Conservation (phyloP, 768 basidiomycete species). For the Strobilomyces dryophilus region DNA sequence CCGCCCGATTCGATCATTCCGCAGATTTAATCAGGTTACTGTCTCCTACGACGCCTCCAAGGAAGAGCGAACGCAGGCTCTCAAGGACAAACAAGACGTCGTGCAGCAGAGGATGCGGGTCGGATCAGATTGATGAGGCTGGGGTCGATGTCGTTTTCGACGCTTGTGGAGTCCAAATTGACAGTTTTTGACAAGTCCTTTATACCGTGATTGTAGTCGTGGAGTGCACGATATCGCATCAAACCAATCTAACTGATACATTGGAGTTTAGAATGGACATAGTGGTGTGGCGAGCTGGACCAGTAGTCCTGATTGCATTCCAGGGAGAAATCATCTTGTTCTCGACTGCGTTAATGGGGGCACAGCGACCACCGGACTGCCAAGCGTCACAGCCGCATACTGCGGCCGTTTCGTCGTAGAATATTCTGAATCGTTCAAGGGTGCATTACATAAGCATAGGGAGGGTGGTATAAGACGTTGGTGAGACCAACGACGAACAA, state of each 20-base stretch:
- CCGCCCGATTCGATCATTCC: constrained; percentile 2
- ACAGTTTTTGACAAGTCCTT: background rate
- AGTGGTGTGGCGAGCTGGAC: background rate
- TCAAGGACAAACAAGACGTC: constrained; percentile 62
- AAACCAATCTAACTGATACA: constrained; percentile 3
- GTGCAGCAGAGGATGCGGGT: constrained; percentile 64
- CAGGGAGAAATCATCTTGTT: constrained; percentile 6
- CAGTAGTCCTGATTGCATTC: constrained; percentile 11
- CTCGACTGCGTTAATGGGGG: background rate
- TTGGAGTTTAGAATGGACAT: constrained; percentile 7
- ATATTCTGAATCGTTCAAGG: background rate
- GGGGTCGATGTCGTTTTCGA: background rate
- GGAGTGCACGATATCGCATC: background rate
- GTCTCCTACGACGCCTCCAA: constrained; percentile 83
- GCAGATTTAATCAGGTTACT: constrained; percentile 78
- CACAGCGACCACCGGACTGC: constrained; percentile 13
- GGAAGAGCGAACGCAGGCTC: constrained; percentile 76
- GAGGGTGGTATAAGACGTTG: constrained; percentile 4
- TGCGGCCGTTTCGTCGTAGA: constrained; percentile 3
- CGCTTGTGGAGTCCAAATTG: background rate
- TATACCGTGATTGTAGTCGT: constrained; percentile 3
- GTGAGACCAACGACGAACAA: background rate
- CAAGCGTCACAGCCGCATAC: constrained; percentile 18
- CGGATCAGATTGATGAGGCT: constrained; percentile 10
- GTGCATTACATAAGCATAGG: constrained; percentile 18